Percentiles rank a stretch among this genome's conserved stretches.
phyloP scores from a whole-genome alignment of 768 basidiomycete genomes.

The Nidularia pulvinata region DNA sequence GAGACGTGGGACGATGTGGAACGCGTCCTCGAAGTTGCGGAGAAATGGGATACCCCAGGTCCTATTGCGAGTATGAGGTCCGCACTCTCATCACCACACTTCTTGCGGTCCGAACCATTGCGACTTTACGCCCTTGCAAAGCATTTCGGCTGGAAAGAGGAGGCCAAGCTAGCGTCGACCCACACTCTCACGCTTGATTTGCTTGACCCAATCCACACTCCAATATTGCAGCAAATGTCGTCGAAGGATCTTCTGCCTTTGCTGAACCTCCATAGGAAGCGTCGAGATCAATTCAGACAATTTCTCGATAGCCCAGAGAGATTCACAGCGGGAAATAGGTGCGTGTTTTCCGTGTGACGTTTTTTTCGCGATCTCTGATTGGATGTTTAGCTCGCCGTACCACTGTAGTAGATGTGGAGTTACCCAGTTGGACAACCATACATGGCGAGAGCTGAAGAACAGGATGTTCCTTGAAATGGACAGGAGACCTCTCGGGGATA shows the following conservation, averaged over 20 bases:
- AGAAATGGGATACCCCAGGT: conserved; percentile 73
- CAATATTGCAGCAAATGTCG: conserved; percentile 43
- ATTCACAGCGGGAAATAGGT: conserved; percentile 51
- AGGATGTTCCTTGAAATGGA: conserved; percentile 60
- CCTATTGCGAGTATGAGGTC: conserved; percentile 56
- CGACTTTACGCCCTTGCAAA: conserved; percentile 55
- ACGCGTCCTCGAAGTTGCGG: conserved; percentile 55
- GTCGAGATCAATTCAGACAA: conserved; percentile 47
- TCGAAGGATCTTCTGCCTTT: conserved; percentile 54
- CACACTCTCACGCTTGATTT: conserved; percentile 57
- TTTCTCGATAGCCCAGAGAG: conserved; percentile 61
- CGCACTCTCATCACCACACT: conserved; percentile 42
- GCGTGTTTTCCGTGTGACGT: neutral
- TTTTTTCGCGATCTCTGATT: too few species aligned
- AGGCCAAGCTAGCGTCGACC: conserved; percentile 54
- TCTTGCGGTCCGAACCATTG: conserved; percentile 43
- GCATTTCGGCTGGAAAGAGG: conserved; percentile 63
- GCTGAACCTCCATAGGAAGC: conserved; percentile 53
- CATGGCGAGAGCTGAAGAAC: conserved; percentile 64
- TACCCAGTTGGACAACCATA: conserved; percentile 51
- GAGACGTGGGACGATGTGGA: conserved; percentile 52
- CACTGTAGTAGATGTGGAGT: conserved; percentile 56
- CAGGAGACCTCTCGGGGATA: conserved; percentile 56
- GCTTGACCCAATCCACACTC: conserved; percentile 33
- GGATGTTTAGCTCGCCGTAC: conserved; percentile 22